Evolutionary conservation across 352 stramenopile species (phyloP).

Genomic region (Phytopythium vexans): DNA sequence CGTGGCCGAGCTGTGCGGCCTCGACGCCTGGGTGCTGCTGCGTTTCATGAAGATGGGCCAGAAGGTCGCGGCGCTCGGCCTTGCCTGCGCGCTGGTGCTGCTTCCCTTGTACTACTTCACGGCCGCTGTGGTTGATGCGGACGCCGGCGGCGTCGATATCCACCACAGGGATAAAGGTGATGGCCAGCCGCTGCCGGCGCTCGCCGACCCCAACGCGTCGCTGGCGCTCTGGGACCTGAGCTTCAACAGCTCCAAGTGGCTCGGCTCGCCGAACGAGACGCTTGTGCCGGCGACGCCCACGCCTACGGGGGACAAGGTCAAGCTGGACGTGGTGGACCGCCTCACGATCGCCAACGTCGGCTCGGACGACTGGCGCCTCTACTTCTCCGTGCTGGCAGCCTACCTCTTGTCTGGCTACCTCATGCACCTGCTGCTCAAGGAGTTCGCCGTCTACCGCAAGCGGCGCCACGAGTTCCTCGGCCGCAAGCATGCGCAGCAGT

Average conservation of each 20-base stretch:
- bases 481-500: slow-evolving; percentile 58
- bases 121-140: slow-evolving; percentile 25
- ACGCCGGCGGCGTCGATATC: slow-evolving; percentile 17
- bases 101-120: slow-evolving; percentile 69
- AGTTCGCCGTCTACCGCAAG: slow-evolving; percentile 64
- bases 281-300: slow-evolving; percentile 5
- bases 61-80: slow-evolving; percentile 54
- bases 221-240: not conserved
- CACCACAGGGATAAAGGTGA: slow-evolving; percentile 13
- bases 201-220: slow-evolving; percentile 13
- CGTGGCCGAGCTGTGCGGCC: slow-evolving; percentile 56
- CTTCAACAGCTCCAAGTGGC: no score
- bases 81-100: slow-evolving; percentile 54
- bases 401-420: slow-evolving; percentile 50
- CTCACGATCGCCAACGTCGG: slow-evolving; percentile 71
- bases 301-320: slow-evolving; percentile 22
- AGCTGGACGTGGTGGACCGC: slow-evolving; percentile 59
- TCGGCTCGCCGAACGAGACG: no score
- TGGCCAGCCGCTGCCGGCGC: slow-evolving; percentile 12
- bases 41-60: slow-evolving; percentile 71
- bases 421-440: slow-evolving; percentile 49
- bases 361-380: slow-evolving; percentile 57
- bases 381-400: slow-evolving; percentile 49
- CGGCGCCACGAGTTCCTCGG: slow-evolving; percentile 62
- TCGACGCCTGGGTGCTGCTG: slow-evolving; percentile 75